These are phyloP conservation scores for Macaranga tanarius DNA, from an alignment of 441 rosid species.

Conservation along the genomic window DNA sequence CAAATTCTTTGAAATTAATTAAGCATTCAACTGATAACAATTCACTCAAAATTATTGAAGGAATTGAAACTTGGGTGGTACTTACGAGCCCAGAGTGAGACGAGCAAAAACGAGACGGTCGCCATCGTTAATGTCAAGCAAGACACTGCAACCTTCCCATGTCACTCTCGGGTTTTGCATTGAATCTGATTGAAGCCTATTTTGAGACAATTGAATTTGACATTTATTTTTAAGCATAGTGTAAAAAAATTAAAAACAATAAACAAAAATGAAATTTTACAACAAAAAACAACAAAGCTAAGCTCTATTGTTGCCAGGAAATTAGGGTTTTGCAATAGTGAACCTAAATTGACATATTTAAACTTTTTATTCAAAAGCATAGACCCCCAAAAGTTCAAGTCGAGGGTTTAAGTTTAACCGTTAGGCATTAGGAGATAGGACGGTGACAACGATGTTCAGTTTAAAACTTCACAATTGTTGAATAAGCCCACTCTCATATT, in stretches of 20 bases:
- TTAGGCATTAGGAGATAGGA: too few relatives aligned
- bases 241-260: background rate
- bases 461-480: too few relatives aligned
- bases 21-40: background rate
- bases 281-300: background rate
- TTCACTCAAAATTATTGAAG: background rate
- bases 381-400: too few relatives aligned
- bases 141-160: slow-evolving; percentile 85
- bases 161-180: slow-evolving; percentile 54
- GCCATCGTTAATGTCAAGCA: slow-evolving; percentile 90
- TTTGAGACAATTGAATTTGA: slow-evolving; percentile 14
- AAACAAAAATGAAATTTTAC: background rate
- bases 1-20: background rate
- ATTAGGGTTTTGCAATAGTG: slow-evolving; percentile 14
- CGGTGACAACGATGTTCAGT: too few relatives aligned
- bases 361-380: background rate
- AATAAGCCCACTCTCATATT: too few relatives aligned
- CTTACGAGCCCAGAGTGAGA: slow-evolving; percentile 73
- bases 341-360: background rate
- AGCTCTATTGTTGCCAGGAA: background rate
- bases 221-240: background rate
- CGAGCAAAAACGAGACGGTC: slow-evolving; percentile 90
- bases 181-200: background rate
- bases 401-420: too few relatives aligned
- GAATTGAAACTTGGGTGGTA: background rate